phyloP scores from a whole-genome alignment of 2,329 filamentous ascomycete species.

The Blastomyces emzantsi region DNA sequence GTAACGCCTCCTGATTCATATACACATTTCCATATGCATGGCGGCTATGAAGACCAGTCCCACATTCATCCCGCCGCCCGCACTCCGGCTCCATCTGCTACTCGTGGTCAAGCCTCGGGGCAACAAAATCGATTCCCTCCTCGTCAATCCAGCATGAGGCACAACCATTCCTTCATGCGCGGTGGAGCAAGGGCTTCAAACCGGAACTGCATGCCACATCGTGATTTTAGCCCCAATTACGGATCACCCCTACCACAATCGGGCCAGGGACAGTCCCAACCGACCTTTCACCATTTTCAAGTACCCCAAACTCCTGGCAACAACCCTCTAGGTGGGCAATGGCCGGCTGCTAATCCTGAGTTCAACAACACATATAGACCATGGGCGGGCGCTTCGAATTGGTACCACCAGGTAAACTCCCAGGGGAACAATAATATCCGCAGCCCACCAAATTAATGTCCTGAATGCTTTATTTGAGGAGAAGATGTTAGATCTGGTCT shows the following conservation, averaged over 20 bases:
- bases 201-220: neutral
- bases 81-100: neutral
- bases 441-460: neutral
- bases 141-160: neutral
- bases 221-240: neutral
- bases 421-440: neutral
- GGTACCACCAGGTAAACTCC: slow-evolving; percentile 3
- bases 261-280: neutral
- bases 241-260: neutral
- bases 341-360: neutral
- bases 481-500: neutral
- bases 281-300: neutral
- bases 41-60: neutral
- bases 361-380: no score
- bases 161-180: neutral
- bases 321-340: neutral
- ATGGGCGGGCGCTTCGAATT: slow-evolving; percentile 1
- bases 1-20: neutral
- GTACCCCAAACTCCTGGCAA: neutral
- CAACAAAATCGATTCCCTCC: neutral
- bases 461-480: neutral
- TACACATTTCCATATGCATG: neutral
- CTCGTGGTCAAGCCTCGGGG: neutral
- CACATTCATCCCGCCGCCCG: neutral
- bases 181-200: neutral